Base-by-base conservation (phyloP, 805 yeast genomes). In the Cyberlindnera maritima region DNA sequence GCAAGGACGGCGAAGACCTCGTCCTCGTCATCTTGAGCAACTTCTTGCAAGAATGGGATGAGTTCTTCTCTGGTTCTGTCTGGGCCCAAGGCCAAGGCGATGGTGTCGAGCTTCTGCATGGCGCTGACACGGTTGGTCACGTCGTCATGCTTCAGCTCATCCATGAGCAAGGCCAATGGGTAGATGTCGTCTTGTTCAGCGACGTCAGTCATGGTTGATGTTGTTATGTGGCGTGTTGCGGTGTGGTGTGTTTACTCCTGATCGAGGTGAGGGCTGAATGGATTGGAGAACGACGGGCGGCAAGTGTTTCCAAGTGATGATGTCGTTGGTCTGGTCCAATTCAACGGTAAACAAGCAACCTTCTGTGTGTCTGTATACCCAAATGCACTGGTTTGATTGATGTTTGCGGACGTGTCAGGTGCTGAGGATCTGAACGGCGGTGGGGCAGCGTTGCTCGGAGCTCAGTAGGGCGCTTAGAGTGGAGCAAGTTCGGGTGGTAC, bases 11-110 rank as follows among this genome's bases (percentile, higher is more conserved):
- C 88, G 67, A 92, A 85, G 7, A 94, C 96, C 69, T 94, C 99
- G 67, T 94, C 99, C 69, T 94, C 99, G 65, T 95, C 99, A 59
- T 94, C 99, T 55, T 88, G 94, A 10, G 91, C 89, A 21, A 85
- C 94, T 44, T 74, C 79, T 56, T 84, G 88, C 52, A 94, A 75
- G 61, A 92, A 94, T 32, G 98, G 97, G 44, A 94, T 74, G 62
- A 94, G 76, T 65, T 94, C 99, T 39, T 77, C 77, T 49, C 96
- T 76, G 11, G 98, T 87, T 61, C 98, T 79, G 64, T 89, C 96
- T 7, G 94, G 91, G 9, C 99, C 99, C 48, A 94, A 71, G 2
- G 98, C 99, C 43, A 89, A 74, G 29, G 98, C 96, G 61, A 94
- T 92, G 29, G 97, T 92, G 57, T 91, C 95, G 55, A 95, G 74